A percentile compares a stretch with the other conserved stretches of the same genome.
phyloP scores from a whole-genome alignment of 768 basidiomycete genomes.

The Boletus fagicola region DNA sequence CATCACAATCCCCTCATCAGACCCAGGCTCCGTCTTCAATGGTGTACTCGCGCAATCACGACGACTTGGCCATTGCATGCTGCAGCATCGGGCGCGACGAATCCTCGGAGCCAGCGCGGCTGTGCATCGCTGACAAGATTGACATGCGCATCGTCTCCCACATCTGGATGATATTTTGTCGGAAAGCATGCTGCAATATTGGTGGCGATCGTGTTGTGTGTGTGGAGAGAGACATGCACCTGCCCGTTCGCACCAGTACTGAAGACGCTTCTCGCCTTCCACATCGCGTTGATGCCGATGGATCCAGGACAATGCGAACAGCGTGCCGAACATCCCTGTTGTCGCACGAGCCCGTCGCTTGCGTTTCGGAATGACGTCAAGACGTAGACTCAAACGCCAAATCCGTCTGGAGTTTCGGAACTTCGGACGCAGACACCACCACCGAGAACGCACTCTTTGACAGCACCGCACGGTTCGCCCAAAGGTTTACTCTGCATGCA shows the following conservation, averaged over 20 bases:
- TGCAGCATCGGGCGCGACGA: slow-evolving; percentile 53
- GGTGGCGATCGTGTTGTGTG: not conserved
- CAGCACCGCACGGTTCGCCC: slow-evolving; percentile 57
- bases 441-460: slow-evolving; percentile 49
- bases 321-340: slow-evolving; percentile 71
- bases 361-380: slow-evolving; percentile 43
- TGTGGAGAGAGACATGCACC: not conserved
- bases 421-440: slow-evolving; percentile 58
- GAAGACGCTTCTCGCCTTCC: slow-evolving; percentile 80
- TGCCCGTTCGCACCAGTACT: slow-evolving; percentile 90
- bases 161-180: slow-evolving; percentile 78
- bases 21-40: slow-evolving; percentile 31
- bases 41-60: slow-evolving; percentile 52
- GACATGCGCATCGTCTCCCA: slow-evolving; percentile 70
- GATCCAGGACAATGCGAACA: slow-evolving; percentile 54
- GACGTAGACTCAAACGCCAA: slow-evolving; percentile 67
- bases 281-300: slow-evolving; percentile 70
- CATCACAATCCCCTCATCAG: not conserved
- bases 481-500: slow-evolving; percentile 61
- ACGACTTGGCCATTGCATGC: slow-evolving; percentile 40
- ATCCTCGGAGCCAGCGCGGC: slow-evolving; percentile 52
- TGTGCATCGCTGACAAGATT: slow-evolving; percentile 53
- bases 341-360: not conserved
- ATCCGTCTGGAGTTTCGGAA: slow-evolving; percentile 59
- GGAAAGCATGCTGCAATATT: slow-evolving; percentile 68